Base-by-base conservation (phyloP, 1,284 basidiomycete genomes). In the Mrakiaceae sp. region DNA sequence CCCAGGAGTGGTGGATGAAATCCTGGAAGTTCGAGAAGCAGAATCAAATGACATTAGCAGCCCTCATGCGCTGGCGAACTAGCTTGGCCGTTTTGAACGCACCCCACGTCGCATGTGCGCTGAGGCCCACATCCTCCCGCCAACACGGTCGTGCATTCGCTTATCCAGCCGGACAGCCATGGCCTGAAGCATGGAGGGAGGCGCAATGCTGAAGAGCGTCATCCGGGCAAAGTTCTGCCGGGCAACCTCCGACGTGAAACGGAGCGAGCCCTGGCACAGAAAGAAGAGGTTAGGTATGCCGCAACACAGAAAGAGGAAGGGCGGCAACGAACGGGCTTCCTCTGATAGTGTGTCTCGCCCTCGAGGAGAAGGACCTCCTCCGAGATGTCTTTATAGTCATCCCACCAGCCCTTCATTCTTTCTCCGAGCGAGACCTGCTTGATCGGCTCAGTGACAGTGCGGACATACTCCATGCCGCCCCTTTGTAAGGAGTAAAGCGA, bases 51-150 rank as follows among this genome's bases (percentile, higher is more conserved):
- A 9, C n/a, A n/a, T 16, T 42, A 57, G 52, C 54, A 48, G 49
- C 43, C 47, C 16, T 3, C 5, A 52, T 39, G 44, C 51, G n/a
- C 42, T 51, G 47, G 7, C n/a, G 9, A 42, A 58, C 42, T 9
- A 16, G 14, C 9, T 12, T 12, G 59, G 49, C 39, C 43, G 51
- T 47, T 8, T 12, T 49, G 9, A 11, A 62, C 64, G 48, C 50
- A 62, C 80, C 1, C 80, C 80, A 48, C 79, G 72, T 42, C 79
- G 75, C 79, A 81, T 80, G 49, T 81, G 81, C 3, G 77, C 78
- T 46, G 76, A 76, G 71, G 79, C 74, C 80, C 81, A 81, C 56
- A 76, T 71, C 14, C 79, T 71, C 3, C 79, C 79, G 0, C 62
- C 71, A 10, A 71, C 75, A 46, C 70, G 49, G 47, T 73, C 69